A percentile compares a stretch with the other conserved stretches of the same genome.
These are phyloP conservation scores for Candida sp. DNA, from an alignment of 1,139 yeast genomes.

Conservation along the genomic window DNA sequence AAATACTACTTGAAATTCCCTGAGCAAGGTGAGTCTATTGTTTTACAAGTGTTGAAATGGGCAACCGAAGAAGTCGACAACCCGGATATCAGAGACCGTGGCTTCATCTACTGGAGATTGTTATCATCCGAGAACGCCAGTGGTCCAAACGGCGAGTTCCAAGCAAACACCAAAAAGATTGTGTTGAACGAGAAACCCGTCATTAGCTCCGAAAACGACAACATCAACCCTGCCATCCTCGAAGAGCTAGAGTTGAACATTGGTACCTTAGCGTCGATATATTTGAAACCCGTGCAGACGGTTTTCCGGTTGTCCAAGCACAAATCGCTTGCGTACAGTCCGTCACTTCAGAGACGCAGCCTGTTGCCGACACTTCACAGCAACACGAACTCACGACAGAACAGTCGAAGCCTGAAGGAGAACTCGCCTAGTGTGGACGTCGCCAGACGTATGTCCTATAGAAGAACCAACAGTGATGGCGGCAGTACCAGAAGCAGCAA, in stretches of 20 bases:
- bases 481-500: neutral
- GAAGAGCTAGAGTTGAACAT: constrained; percentile 85
- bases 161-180: constrained; percentile 53
- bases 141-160: constrained; percentile 31
- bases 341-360: constrained; percentile 53
- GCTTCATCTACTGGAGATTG: constrained; percentile 85
- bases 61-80: constrained; percentile 77
- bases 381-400: neutral
- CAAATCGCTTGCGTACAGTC: constrained; percentile 58
- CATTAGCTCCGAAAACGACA: constrained; percentile 71
- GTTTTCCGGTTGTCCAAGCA: constrained; percentile 74
- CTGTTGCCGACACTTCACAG: neutral
- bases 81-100: constrained; percentile 89
- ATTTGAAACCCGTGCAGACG: constrained; percentile 79
- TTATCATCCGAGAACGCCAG: constrained; percentile 52
- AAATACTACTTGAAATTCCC: constrained; percentile 69
- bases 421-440: constrained; percentile 7
- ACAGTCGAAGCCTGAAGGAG: constrained; percentile 7
- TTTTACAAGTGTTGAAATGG: constrained; percentile 63
- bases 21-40: constrained; percentile 55
- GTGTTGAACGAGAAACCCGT: constrained; percentile 65
- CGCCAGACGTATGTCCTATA: constrained; percentile 11
- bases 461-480: constrained; percentile 13
- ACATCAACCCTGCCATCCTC: constrained; percentile 67
- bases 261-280: constrained; percentile 84